A percentile compares a stretch with the other conserved stretches of the same genome.
Conservation (phyloP, 1,284 basidiomycete species). For the Sparassis latifolia region DNA sequence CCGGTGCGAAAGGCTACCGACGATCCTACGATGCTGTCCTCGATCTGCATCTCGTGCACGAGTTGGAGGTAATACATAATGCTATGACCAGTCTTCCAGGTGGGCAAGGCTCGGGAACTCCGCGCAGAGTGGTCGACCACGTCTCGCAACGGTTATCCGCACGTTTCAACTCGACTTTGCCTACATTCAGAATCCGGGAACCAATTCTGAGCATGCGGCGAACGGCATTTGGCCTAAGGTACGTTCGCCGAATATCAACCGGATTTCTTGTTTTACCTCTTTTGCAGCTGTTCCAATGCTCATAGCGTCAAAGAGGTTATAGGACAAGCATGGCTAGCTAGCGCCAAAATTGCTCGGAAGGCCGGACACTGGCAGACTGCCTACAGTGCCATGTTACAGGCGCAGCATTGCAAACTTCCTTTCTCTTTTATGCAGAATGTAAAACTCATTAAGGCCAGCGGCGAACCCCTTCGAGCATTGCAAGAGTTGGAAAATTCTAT, state of each 20-base stretch:
- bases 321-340: constrained; percentile 85
- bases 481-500: constrained; percentile 86
- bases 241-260: constrained; percentile 4
- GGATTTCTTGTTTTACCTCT: constrained; percentile 4
- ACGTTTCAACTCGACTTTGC: constrained; percentile 77
- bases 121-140: constrained; percentile 23
- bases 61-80: constrained; percentile 76
- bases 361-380: constrained; percentile 95
- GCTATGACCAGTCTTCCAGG: constrained; percentile 21
- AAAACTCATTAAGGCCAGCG: constrained; percentile 78
- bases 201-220: constrained; percentile 87
- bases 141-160: constrained; percentile 45
- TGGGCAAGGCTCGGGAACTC: too few species aligned
- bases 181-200: constrained; percentile 90
- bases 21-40: constrained; percentile 85
- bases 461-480: constrained; percentile 82
- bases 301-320: constrained; percentile 49
- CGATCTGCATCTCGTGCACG: constrained; percentile 84
- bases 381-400: constrained; percentile 93
- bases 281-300: constrained; percentile 1
- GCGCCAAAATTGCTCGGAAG: constrained; percentile 93
- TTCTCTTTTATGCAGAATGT: constrained; percentile 91
- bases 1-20: constrained; percentile 76
- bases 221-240: constrained; percentile 79
- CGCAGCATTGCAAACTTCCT: constrained; percentile 67